phyloP scores from a whole-genome alignment of 805 yeast genomes.

The Saturnispora silvae region DNA sequence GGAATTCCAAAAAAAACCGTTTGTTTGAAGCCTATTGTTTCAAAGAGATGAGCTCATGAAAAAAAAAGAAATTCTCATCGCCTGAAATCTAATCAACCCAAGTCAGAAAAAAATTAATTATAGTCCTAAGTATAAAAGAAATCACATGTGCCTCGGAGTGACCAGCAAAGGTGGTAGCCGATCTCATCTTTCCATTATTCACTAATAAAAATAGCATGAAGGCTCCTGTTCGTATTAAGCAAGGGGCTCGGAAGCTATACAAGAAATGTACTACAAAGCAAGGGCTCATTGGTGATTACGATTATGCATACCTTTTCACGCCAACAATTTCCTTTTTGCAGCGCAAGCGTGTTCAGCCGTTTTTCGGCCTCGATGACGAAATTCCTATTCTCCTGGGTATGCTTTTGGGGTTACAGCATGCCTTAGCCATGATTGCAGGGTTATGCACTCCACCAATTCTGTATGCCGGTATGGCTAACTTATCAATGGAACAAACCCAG shows the following conservation, averaged over 20 bases:
- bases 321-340: conserved; percentile 66
- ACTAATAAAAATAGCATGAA: no score
- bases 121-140: no score
- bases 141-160: no score
- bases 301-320: conserved; percentile 67
- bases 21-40: no score
- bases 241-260: conserved; percentile 5
- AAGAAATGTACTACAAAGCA: conserved; percentile 50
- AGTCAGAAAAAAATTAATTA: no score
- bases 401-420: conserved; percentile 76
- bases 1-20: no score
- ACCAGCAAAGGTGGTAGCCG: no score
- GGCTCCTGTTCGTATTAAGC: no score
- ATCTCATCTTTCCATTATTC: no score
- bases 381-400: conserved; percentile 76
- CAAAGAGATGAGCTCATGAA: no score
- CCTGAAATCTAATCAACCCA: no score
- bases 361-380: conserved; percentile 68
- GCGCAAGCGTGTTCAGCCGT: conserved; percentile 51
- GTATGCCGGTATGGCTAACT: conserved; percentile 53
- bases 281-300: conserved; percentile 81
- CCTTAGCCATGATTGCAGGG: conserved; percentile 88
- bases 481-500: conserved; percentile 39
- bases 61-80: no score
- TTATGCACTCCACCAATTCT: conserved; percentile 75